A percentile compares a stretch with the other conserved stretches of the same genome.
These are phyloP conservation scores for Sphagnum fallax DNA, from an alignment of 228 moss, liverwort and hornwort species.

Conservation along the genomic window DNA sequence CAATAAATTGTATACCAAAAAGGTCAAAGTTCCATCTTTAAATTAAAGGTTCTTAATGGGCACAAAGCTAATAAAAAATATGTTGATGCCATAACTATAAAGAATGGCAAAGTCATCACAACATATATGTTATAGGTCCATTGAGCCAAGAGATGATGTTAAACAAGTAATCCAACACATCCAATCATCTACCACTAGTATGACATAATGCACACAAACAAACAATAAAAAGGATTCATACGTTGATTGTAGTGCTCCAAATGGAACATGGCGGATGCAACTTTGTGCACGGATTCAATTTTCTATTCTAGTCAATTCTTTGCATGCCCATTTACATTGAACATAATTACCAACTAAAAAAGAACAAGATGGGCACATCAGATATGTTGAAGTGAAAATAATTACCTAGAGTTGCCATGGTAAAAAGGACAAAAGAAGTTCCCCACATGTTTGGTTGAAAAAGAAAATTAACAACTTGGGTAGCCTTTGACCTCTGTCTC, in stretches of 20 bases:
- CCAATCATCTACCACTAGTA: constrained; percentile 99
- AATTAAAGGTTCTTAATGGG: constrained; percentile 95
- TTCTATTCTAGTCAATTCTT: too few species aligned
- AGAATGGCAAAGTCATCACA: constrained; percentile 90
- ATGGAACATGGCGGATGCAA: too few species aligned
- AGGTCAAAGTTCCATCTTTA: constrained; percentile 90
- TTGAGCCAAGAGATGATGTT: constrained; percentile 96
- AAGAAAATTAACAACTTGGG: constrained; percentile 90
- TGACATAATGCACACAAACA: constrained; percentile 63
- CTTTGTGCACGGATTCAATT: too few species aligned
- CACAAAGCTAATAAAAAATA: constrained; percentile 92
- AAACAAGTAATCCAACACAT: constrained; percentile 90
- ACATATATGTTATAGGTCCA: constrained; percentile 94
- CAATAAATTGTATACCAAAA: constrained; percentile 47
- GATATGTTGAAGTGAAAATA: too few species aligned
- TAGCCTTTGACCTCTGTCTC: constrained; percentile 93
- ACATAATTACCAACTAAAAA: too few species aligned
- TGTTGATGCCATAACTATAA: constrained; percentile 96
- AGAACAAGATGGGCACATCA: too few species aligned
- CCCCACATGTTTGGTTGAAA: constrained; percentile 84
- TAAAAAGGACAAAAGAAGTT: too few species aligned
- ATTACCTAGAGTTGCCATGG: too few species aligned
- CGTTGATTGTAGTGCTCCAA: too few species aligned
- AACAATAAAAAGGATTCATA: too few species aligned
- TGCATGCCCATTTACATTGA: too few species aligned